phyloP scores from a whole-genome alignment of 2,329 filamentous ascomycete species.

The Botrytis hyacinthi region DNA sequence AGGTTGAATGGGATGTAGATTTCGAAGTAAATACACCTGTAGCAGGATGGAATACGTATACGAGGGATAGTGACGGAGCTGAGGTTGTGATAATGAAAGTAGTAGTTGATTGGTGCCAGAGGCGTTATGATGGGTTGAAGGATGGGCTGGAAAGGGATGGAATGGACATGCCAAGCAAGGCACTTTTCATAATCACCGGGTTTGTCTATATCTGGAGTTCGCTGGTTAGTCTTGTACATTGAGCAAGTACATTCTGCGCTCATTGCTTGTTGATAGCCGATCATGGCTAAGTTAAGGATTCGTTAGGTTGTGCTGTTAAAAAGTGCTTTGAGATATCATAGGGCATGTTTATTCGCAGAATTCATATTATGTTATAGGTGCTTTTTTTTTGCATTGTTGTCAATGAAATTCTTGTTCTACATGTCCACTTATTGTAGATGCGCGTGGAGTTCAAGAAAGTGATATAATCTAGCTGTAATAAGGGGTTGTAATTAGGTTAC shows the following conservation, averaged over 20 bases:
- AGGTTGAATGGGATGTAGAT: conserved; percentile 29
- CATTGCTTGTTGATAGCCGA: background rate
- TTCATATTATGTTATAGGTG: background rate
- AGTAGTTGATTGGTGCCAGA: background rate
- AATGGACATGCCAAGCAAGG: background rate
- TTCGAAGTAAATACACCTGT: background rate
- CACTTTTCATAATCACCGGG: background rate
- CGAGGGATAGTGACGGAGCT: background rate
- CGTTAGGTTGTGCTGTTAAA: background rate
- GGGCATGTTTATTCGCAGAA: background rate
- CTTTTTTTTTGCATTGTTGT: background rate
- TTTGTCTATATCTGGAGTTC: background rate
- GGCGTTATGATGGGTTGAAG: conserved; percentile 7
- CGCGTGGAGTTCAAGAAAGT: background rate
- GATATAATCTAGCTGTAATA: background rate
- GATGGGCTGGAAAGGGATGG: background rate
- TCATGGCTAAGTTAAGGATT: background rate
- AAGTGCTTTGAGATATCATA: background rate
- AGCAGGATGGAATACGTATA: no score
- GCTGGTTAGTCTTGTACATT: background rate
- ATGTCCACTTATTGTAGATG: background rate
- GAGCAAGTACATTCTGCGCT: background rate
- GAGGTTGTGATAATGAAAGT: background rate
- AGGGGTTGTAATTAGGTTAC: background rate
- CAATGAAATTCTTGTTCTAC: background rate